Percentiles rank a stretch among this genome's conserved stretches.
phyloP scores from a whole-genome alignment of 192 early-diverging fungal genomes.

The Gigaspora rosea region DNA sequence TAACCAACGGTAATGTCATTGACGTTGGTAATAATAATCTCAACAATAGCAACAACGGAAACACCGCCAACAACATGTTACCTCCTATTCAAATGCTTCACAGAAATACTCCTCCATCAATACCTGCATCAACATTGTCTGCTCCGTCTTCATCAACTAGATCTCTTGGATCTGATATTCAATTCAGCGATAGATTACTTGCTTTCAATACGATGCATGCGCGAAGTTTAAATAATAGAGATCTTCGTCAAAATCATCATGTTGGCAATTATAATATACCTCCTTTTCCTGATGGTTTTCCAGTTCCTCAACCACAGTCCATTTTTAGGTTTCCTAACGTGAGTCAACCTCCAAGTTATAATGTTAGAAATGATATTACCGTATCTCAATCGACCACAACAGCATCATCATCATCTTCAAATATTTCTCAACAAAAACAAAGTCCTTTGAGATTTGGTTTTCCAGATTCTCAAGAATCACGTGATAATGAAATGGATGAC shows the following conservation, averaged over 20 bases:
- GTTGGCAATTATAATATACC: no score
- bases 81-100: slow-evolving; percentile 19
- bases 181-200: no score
- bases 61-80: background rate
- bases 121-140: background rate
- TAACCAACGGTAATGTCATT: background rate
- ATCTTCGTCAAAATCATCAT: background rate
- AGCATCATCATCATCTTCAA: background rate
- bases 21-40: background rate
- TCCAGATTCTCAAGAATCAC: slow-evolving; percentile 7
- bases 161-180: background rate
- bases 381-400: background rate
- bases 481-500: background rate
- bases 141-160: slow-evolving; percentile 2
- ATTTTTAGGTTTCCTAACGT: no score
- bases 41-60: background rate
- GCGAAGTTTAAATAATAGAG: background rate
- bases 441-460: slow-evolving; percentile 17
- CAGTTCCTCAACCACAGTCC: no score
- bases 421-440: slow-evolving; percentile 14
- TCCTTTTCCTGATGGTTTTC: no score
- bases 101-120: background rate
- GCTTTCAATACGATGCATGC: background rate
- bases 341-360: no score
- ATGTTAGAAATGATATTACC: no score